Evolutionary conservation across 805 yeast genomes (phyloP).

Genomic region (Wickerhamiella bombiphila): DNA sequence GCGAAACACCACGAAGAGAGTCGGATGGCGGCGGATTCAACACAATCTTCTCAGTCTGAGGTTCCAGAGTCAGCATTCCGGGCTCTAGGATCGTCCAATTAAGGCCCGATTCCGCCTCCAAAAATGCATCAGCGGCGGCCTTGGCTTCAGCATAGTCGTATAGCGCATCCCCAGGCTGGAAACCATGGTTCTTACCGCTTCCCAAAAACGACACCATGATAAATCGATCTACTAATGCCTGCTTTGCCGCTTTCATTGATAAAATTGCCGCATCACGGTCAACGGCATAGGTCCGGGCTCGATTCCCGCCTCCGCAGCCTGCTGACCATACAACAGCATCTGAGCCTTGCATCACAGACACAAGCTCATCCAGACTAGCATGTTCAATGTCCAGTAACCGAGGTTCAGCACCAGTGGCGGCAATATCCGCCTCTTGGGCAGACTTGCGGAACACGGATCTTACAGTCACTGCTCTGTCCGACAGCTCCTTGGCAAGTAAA

Average conservation of each 20-base stretch:
- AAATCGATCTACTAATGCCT: conserved; percentile 31
- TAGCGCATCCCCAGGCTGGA: conserved; percentile 29
- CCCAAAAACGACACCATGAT: conserved; percentile 42
- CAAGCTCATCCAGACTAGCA: conserved; percentile 25
- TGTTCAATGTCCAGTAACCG: conserved; percentile 28
- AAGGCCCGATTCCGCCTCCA: conserved; percentile 26
- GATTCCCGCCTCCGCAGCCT: conserved; percentile 46
- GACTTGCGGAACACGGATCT: conserved; percentile 32
- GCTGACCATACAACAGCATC: conserved; percentile 48
- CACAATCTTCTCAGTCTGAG: conserved; percentile 31
- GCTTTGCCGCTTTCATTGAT: conserved; percentile 38
- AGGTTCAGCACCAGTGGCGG: conserved; percentile 25
- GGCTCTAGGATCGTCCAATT: conserved; percentile 49
- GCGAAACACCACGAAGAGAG: conserved; percentile 17
- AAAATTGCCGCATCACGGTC: conserved; percentile 51
- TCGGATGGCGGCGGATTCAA: conserved; percentile 18
- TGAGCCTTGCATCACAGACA: conserved; percentile 29
- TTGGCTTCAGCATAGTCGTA: conserved; percentile 45
- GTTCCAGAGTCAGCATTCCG: conserved; percentile 29
- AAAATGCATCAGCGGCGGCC: conserved; percentile 40
- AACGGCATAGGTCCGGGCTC: conserved; percentile 33
- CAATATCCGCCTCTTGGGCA: conserved; percentile 32
- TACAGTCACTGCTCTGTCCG: conserved; percentile 23
- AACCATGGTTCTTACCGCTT: conserved; percentile 34
- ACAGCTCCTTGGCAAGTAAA: conserved; percentile 26